Percentiles rank a stretch among this genome's conserved stretches.
These are phyloP conservation scores for Amniculicola lignicola DNA, from an alignment of 495 filamentous ascomycete genomes.

Conservation along the genomic window DNA sequence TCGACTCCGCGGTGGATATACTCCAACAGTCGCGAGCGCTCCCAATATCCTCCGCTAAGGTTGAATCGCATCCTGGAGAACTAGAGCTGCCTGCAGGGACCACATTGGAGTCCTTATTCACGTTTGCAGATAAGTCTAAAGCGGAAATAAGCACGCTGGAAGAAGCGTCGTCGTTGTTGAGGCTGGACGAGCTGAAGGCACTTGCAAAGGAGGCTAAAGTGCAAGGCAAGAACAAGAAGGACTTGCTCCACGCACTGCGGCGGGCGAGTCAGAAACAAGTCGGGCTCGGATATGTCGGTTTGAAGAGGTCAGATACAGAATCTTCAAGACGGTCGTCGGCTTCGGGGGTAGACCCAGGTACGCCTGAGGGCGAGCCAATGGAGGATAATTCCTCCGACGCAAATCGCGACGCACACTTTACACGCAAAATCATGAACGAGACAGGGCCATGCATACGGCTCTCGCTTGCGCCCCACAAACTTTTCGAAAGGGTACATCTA, in stretches of 20 bases:
- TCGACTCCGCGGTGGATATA: conserved; percentile 58
- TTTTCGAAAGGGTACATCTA: conserved; percentile 91
- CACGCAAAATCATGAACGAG: conserved; percentile 72
- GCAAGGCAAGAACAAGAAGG: conserved; percentile 84
- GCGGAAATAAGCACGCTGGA: conserved; percentile 72
- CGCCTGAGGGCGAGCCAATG: conserved; percentile 26
- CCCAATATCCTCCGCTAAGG: conserved; percentile 43
- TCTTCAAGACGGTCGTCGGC: conserved; percentile 28
- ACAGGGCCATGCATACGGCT: conserved; percentile 84
- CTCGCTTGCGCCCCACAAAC: conserved; percentile 64
- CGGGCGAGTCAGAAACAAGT: conserved; percentile 68
- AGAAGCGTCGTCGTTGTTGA: conserved; percentile 77
- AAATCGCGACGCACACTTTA: conserved; percentile 58
- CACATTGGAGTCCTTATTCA: conserved; percentile 54
- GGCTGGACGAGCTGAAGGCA: conserved; percentile 78
- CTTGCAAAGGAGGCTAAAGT: conserved; percentile 85
- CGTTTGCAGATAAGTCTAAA: conserved; percentile 76
- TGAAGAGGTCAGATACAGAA: conserved; percentile 33
- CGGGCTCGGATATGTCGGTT: conserved; percentile 51
- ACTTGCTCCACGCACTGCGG: conserved; percentile 68
- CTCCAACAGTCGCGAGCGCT: conserved; percentile 51
- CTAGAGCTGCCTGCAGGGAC: conserved; percentile 46
- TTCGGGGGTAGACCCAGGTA: conserved; percentile 16
- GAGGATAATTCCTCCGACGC: conserved; percentile 34
- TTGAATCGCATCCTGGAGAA: conserved; percentile 49